Conservation (phyloP, 2,329 filamentous ascomycete species). For the Colletotrichum acutatum region DNA sequence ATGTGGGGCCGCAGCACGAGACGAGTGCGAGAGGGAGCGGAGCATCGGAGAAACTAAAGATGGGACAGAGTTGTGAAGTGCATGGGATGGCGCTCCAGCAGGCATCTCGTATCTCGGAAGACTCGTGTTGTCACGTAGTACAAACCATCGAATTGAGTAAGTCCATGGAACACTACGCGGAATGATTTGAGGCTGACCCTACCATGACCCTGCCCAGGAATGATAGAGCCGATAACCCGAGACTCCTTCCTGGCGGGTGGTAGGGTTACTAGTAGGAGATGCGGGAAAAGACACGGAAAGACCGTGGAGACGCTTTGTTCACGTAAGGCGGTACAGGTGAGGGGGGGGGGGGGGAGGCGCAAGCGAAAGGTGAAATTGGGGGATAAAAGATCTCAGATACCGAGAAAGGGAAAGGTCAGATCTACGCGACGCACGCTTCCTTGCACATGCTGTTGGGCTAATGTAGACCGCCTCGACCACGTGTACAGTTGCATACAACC, state of each 20-base stretch:
- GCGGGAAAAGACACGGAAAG: not conserved
- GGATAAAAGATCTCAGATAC: not conserved
- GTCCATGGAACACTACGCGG: slow-evolving; percentile 2
- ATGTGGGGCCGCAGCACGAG: not conserved
- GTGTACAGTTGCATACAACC: not conserved
- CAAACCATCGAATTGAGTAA: not conserved
- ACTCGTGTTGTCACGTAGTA: not conserved
- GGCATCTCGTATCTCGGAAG: not conserved
- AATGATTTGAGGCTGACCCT: not conserved
- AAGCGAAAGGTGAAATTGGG: slow-evolving; percentile 5
- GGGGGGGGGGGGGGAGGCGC: not conserved
- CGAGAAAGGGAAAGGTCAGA: not conserved
- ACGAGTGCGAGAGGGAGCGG: not conserved
- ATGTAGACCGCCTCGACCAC: not conserved
- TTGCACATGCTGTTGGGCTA: not conserved
- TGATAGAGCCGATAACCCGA: not conserved
- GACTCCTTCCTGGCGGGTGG: not conserved
- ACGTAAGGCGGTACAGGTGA: not conserved
- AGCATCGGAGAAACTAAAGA: not conserved
- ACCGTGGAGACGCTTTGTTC: not conserved
- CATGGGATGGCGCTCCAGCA: not conserved
- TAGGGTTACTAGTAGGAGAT: not conserved
- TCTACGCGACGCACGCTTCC: not conserved
- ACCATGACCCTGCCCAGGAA: not conserved
- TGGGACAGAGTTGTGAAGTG: not conserved